Percentiles rank a stretch among this genome's conserved stretches.
Conservation (phyloP, 2,329 filamentous ascomycete genomes). For the Emydomyces testavorans region DNA sequence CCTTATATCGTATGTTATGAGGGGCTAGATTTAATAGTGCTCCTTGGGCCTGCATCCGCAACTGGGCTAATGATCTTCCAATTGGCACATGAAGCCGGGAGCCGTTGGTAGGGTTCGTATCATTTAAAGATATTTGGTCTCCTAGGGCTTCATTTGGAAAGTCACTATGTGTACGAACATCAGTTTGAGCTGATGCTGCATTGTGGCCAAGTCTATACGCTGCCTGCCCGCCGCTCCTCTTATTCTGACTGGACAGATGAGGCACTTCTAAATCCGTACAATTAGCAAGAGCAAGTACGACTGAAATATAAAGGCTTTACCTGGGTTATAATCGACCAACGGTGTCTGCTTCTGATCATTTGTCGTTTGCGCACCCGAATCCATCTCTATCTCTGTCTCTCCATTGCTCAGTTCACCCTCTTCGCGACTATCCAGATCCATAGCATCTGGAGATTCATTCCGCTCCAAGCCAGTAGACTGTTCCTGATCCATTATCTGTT, state of each 20-base stretch:
- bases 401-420: conserved; percentile 69
- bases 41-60: conserved; percentile 46
- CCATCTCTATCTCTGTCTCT: conserved; percentile 27
- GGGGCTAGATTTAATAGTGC: conserved; percentile 52
- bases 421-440: conserved; percentile 43
- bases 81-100: neutral
- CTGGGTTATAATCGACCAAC: neutral
- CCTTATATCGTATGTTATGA: conserved; percentile 60
- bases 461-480: neutral
- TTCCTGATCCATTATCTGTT: neutral
- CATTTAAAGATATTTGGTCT: neutral
- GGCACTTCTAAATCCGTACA: neutral
- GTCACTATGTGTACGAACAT: neutral
- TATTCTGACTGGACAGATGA: neutral
- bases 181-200: neutral
- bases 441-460: conserved; percentile 15
- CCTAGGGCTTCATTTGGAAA: neutral
- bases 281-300: neutral
- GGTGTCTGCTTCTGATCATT: neutral
- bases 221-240: neutral
- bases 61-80: conserved; percentile 28
- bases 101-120: neutral
- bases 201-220: neutral
- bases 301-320: neutral
- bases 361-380: neutral